Evolutionary conservation across 495 filamentous ascomycete species (phyloP).

Genomic region (Xylaria flabelliformis): DNA sequence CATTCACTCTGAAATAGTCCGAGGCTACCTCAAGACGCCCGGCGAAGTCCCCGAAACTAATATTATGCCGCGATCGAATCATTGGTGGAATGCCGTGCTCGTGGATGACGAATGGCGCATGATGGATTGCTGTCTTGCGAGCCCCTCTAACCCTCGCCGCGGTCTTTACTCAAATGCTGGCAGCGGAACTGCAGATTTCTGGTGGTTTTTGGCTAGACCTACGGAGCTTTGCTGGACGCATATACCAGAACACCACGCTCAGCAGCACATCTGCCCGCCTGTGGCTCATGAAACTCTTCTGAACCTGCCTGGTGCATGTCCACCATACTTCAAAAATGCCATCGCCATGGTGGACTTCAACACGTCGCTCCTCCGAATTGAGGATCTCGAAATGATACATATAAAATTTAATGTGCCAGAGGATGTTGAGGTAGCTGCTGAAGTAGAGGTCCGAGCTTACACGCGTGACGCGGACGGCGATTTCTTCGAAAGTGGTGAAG

Average conservation of each 20-base stretch:
- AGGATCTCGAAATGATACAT: conserved; percentile 91
- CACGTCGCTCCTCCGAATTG: conserved; percentile 83
- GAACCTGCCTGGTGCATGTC: conserved; percentile 82
- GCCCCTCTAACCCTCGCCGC: conserved; percentile 84
- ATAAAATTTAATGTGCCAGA: conserved; percentile 83
- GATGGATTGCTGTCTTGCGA: conserved; percentile 93
- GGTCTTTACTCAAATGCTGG: conserved; percentile 74
- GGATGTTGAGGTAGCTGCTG: conserved; percentile 93
- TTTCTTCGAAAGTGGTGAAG: conserved; percentile 89
- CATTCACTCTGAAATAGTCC: conserved; percentile 80
- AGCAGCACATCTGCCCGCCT: conserved; percentile 92
- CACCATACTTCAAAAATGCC: conserved; percentile 83
- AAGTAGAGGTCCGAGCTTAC: conserved; percentile 83
- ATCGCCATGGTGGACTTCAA: conserved; percentile 87
- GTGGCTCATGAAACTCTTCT: conserved; percentile 82
- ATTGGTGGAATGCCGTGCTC: conserved; percentile 98
- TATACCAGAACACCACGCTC: conserved; percentile 79
- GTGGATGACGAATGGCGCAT: conserved; percentile 96
- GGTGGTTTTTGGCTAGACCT: conserved; percentile 90
- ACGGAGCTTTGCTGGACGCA: conserved; percentile 93
- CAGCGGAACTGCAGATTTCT: conserved; percentile 75
- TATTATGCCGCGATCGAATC: conserved; percentile 80
- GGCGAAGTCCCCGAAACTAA: conserved; percentile 82
- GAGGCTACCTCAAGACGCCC: conserved; percentile 88
- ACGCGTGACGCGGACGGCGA: conserved; percentile 87